A percentile compares a stretch with the other conserved stretches of the same genome.
Conservation (phyloP, 2,329 filamentous ascomycete species). For the Aspergillus floridensis region DNA sequence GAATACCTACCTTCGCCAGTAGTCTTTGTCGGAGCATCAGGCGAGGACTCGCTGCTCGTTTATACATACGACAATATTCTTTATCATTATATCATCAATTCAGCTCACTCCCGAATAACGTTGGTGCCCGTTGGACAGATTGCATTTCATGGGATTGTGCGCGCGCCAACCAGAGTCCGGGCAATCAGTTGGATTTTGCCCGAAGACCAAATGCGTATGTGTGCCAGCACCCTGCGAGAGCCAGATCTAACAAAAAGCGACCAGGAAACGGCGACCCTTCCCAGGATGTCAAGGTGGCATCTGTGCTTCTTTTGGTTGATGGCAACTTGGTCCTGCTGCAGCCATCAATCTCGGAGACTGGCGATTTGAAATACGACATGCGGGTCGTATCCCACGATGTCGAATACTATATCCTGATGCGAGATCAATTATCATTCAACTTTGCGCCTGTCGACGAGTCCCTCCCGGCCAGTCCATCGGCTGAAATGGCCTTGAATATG, state of each 20-base stretch:
- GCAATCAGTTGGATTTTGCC: conserved; percentile 95
- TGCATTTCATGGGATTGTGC: conserved; percentile 91
- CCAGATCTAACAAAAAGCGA: conserved; percentile 14
- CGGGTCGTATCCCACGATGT: conserved; percentile 92
- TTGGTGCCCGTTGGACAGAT: conserved; percentile 96
- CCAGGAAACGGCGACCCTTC: conserved; percentile 83
- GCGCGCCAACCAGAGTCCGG: conserved; percentile 86
- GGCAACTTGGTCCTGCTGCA: conserved; percentile 92
- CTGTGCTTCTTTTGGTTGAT: conserved; percentile 93
- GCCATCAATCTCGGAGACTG: conserved; percentile 76
- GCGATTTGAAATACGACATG: conserved; percentile 96
- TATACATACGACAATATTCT: conserved; percentile 97
- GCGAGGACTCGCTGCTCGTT: conserved; percentile 89
- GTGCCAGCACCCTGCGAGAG: background rate
- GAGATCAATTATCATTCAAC: conserved; percentile 66
- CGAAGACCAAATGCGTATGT: conserved; percentile 74
- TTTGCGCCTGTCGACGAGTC: conserved; percentile 50
- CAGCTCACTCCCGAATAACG: conserved; percentile 67
- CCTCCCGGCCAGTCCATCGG: conserved; percentile 50
- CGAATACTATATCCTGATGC: conserved; percentile 90
- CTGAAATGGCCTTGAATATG: conserved; percentile 45
- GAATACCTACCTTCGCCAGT: conserved; percentile 79
- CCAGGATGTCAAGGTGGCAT: conserved; percentile 89
- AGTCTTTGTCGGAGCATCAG: conserved; percentile 84
- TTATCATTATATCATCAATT: conserved; percentile 87